A percentile compares a stretch with the other conserved stretches of the same genome.
Evolutionary conservation across 164 flowering plant genomes (phyloP).

Genomic region (Kingdonia uniflora): DNA sequence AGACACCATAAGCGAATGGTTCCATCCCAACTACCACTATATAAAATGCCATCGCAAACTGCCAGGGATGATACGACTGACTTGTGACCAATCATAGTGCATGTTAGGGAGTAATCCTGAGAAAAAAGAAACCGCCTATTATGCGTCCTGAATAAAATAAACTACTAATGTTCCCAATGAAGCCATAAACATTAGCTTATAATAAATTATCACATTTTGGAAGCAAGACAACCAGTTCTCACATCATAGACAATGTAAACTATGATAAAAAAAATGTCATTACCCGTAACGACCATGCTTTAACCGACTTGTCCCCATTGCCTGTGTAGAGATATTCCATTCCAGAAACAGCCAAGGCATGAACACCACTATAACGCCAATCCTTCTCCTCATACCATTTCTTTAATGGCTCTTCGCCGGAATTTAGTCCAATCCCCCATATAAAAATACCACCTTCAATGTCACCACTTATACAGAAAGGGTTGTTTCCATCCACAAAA

Average conservation of each 20-base stretch:
- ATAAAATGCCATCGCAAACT: conserved; percentile 60
- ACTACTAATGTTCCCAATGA: too few species aligned
- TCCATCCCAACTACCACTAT: conserved; percentile 99
- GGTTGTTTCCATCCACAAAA: conserved; percentile 43
- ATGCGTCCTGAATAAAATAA: too few species aligned
- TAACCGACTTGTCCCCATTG: conserved; percentile 76
- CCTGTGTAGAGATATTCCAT: conserved; percentile 65
- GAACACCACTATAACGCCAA: conserved; percentile 96
- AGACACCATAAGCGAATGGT: conserved; percentile 82
- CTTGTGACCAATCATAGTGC: conserved; percentile 79
- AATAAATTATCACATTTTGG: too few species aligned
- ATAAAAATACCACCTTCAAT: conserved; percentile 75
- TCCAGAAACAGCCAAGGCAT: conserved; percentile 53
- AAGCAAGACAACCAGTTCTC: too few species aligned
- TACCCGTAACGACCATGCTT: conserved; percentile 88
- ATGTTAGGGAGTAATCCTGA: conserved; percentile 62
- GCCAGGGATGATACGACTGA: conserved; percentile 70
- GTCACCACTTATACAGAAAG: conserved; percentile 75
- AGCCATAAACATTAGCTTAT: too few species aligned
- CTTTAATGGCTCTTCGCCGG: conserved; percentile 40
- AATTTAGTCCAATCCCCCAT: conserved; percentile 42
- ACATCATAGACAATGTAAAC: too few species aligned
- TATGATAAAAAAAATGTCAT: not conserved
- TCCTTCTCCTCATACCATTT: conserved; percentile 73
- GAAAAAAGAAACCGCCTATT: conserved; percentile 2